phyloP scores from a whole-genome alignment of 208 protist genomes.

The Porcisia hertigi region DNA sequence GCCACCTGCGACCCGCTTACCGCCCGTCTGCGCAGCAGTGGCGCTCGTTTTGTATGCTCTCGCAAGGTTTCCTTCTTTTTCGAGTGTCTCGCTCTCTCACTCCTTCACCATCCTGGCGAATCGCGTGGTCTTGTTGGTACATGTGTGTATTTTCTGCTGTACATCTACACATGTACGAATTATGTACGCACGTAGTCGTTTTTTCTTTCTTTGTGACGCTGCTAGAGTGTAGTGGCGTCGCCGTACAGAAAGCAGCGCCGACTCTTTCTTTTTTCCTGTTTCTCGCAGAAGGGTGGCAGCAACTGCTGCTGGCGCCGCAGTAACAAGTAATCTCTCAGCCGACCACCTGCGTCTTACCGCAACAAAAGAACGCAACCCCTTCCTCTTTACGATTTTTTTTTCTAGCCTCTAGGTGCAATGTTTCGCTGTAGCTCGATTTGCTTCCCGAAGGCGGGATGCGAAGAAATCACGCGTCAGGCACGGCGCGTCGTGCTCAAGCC shows the following conservation, averaged over 20 bases:
- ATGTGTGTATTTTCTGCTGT: neutral
- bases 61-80: neutral
- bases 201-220: neutral
- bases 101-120: neutral
- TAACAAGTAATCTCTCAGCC: neutral
- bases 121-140: neutral
- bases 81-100: neutral
- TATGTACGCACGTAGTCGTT: no score
- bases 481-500: constrained; percentile 75
- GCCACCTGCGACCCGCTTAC: neutral
- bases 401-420: constrained; percentile 33
- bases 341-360: neutral
- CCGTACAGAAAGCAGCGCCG: neutral
- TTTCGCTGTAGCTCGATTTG: constrained; percentile 45
- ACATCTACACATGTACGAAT: no score
- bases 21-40: neutral
- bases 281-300: neutral
- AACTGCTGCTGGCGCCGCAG: neutral
- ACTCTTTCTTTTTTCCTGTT: neutral
- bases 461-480: constrained; percentile 79
- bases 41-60: neutral
- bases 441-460: constrained; percentile 79
- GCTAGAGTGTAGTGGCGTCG: neutral
- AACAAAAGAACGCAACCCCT: neutral
- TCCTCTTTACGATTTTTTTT: constrained; percentile 5